Base-by-base conservation (phyloP, 164 flowering plant species). In the Litsea cubeba region DNA sequence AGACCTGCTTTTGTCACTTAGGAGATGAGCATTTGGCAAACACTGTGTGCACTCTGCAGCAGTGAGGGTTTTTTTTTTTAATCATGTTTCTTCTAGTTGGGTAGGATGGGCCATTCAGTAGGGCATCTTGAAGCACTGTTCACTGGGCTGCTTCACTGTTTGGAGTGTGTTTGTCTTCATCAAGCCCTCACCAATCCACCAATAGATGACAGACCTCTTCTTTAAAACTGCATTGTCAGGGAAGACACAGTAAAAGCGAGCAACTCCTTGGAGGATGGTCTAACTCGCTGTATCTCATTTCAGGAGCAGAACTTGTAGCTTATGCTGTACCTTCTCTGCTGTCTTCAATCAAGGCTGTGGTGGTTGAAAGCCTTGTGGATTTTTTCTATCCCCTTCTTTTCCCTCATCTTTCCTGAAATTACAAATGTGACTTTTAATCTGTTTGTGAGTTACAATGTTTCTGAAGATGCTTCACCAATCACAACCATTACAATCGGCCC, bases 151-250 rank as follows among this genome's bases (percentile, higher is more conserved):
- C 50, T 81, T 81, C 1, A 69, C 79, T 15, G 71, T 65, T 69
- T 67, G 58, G 1, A 1, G 57, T 18, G 8, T 4, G 2, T 40
- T 68, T 0, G 28, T 11, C 6, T 15, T 8, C 17, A 81, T 58
- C 15, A 79, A 65, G 10, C 77, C 83, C 76, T 84, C 84, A 2
- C 82, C 85, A 24, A 83, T 76, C 89, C 87, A 87, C 86, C 86
- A 84, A 32, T 82, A 77, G 17, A 80, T 62, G 49, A 84, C 23
- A 5, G 67, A 20, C 75, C 83, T 83, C 76, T 76, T 84, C 76
- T 78, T 81, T 7, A 87, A 69, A 1, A 71, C 63, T 1, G 28
- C 49, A 14, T 74, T 68, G 24, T 79, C 79, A 3, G 89, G 87
- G 68, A 87, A 86, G 14, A 83, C 68, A 68, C 64, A 87, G 79